Evolutionary conservation across 2,329 filamentous ascomycete species (phyloP), one percentile per base, ranked within the genome.

Genomic region (Sclerotinia spermophila): DNA sequence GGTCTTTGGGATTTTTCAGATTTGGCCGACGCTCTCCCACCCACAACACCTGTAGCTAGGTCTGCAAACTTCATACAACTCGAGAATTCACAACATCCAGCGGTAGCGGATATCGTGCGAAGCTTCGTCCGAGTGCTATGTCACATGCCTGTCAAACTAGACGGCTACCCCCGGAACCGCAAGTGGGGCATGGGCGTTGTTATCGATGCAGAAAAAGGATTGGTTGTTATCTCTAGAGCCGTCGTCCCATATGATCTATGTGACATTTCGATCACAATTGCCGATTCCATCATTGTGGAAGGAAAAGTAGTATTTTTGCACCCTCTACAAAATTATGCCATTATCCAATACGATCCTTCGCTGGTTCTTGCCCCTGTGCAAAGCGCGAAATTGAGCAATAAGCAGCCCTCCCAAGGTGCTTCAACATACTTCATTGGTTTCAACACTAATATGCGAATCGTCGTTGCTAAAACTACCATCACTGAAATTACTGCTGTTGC

Each of bases 341-440:
- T 99, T 77, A 89, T 99, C 76, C 91, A 97, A 82, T 99, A 99
- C 80, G 95, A 99, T 79, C 93, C 96, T 2, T 89, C 87, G 53
- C 87, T 99, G 27, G 96, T 98, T n/a, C 89, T 97, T 78, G 96
- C 95, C 2, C 94, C 96, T 0, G 94, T 99, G 19, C 88, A 94
- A 83, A 95, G 92, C 74, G 96, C 96, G 6, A 92, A 89, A 76
- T 86, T 99, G 65, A 93, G 93, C 77, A 89, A 85, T 8, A 89
- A 92, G 70, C 89, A 90, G 76, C 93, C 98, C 79, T 94, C 93
- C 67, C 96, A 98, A 82, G 96, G 96, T 48, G 93, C 94, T 64
- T 91, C 95, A 71, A 97, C 94, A 0, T 94, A 97, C 75, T 99
- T 99, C 81, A 92, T 99, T 73, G 96, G 96, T n/a, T 96, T 97